These are phyloP conservation scores for Trametes sp. DNA, from an alignment of 1,284 basidiomycete species.

Conservation along the genomic window DNA sequence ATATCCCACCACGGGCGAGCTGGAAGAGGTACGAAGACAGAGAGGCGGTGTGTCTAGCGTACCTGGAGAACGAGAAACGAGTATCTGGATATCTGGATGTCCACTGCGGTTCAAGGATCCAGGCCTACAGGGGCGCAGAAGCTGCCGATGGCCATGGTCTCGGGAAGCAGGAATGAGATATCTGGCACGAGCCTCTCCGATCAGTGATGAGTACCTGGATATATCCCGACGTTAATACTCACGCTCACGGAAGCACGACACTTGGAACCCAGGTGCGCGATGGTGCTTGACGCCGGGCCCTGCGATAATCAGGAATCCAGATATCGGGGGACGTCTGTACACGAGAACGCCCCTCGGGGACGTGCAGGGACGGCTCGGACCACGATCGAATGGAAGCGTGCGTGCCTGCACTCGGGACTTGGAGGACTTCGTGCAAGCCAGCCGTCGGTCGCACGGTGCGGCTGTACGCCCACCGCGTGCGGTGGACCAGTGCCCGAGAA, in stretches of 20 bases:
- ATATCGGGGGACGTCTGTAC: not conserved
- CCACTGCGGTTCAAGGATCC: too few species aligned
- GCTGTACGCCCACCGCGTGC: not conserved
- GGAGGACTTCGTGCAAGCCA: too few species aligned
- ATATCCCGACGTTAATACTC: not conserved
- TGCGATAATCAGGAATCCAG: not conserved
- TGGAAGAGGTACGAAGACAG: too few species aligned
- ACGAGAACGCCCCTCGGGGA: not conserved
- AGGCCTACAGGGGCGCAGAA: too few species aligned
- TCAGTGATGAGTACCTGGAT: not conserved
- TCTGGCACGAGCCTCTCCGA: too few species aligned
- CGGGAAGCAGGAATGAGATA: too few species aligned
- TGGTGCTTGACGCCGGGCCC: not conserved
- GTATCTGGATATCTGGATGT: not conserved
- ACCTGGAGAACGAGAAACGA: not conserved
- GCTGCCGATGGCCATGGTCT: too few species aligned
- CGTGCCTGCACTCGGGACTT: too few species aligned
- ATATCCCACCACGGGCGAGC: too few species aligned
- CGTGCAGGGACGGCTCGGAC: not conserved
- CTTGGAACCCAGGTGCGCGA: not conserved
- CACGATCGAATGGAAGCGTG: conserved; percentile 1
- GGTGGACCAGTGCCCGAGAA: too few species aligned
- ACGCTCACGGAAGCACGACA: not conserved
- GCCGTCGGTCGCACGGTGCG: too few species aligned
- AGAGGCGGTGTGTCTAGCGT: not conserved